phyloP scores from a whole-genome alignment of 2,329 filamentous ascomycete genomes.

The Mollisiaceae sp. region DNA sequence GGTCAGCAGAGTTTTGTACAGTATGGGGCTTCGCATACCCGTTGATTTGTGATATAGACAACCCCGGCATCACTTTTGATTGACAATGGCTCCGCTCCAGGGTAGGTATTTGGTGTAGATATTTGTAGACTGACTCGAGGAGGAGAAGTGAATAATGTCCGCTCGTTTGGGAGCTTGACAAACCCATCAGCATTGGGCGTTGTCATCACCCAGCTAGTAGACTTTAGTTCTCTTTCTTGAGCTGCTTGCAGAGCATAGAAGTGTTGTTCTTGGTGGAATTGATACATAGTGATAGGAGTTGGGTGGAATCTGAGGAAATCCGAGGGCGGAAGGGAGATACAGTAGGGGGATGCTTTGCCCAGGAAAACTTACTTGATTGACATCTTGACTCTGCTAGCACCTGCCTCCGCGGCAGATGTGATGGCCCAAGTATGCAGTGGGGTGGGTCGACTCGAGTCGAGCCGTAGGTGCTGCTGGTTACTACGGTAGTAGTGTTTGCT shows the following conservation, averaged over 20 bases:
- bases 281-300: constrained; percentile 36
- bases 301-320: constrained; percentile 2
- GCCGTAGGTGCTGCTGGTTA: constrained; percentile 13
- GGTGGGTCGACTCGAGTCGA: constrained; percentile 28
- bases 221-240: constrained; percentile 38
- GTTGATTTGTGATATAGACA: constrained; percentile 82
- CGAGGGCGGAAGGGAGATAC: background rate
- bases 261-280: constrained; percentile 42
- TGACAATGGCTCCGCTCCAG: constrained; percentile 66
- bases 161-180: constrained; percentile 84
- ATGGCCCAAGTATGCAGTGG: constrained; percentile 28
- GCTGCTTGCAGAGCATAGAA: constrained; percentile 37
- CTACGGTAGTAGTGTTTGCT: constrained; percentile 1
- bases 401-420: constrained; percentile 28
- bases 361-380: constrained; percentile 56
- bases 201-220: constrained; percentile 87
- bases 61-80: constrained; percentile 76
- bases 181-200: constrained; percentile 71
- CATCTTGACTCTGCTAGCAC: constrained; percentile 47
- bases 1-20: constrained; percentile 25
- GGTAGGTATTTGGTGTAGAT: constrained; percentile 65
- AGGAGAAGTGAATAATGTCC: constrained; percentile 79
- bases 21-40: constrained; percentile 60
- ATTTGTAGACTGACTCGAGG: constrained; percentile 79
- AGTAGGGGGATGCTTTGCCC: constrained; percentile 27